These are phyloP conservation scores for Cryptosporidium tyzzeri DNA, from an alignment of 169 alveolate genomes.

Conservation along the genomic window DNA sequence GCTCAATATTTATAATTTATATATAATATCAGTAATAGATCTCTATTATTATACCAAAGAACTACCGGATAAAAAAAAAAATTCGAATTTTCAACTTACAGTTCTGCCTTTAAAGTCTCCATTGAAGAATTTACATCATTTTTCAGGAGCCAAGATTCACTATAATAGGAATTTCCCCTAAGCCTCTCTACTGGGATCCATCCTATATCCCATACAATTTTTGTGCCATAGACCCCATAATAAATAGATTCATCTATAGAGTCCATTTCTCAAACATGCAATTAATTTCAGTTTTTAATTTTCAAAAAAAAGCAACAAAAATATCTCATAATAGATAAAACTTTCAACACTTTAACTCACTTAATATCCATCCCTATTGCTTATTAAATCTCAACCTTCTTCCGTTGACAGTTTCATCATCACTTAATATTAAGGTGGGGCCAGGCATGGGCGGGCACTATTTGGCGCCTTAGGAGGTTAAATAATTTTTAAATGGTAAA, in stretches of 20 bases:
- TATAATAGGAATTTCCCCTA: constrained; percentile 51
- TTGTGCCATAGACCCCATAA: constrained; percentile 73
- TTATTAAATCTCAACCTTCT: neutral
- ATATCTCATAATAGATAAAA: too few relatives aligned
- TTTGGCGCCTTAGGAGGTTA: neutral
- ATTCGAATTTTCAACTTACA: neutral
- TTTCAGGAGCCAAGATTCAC: constrained; percentile 71
- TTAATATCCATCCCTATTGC: neutral
- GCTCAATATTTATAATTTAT: neutral
- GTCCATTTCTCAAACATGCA: constrained; percentile 6
- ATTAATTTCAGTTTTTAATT: neutral
- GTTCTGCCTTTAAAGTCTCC: constrained; percentile 23
- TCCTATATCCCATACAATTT: constrained; percentile 65
- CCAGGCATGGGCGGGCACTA: neutral
- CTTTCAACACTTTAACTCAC: too few relatives aligned
- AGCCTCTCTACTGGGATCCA: constrained; percentile 54
- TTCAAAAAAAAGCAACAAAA: neutral
- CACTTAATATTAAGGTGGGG: neutral
- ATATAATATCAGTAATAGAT: neutral
- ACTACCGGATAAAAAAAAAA: constrained; percentile 1
- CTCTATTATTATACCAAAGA: neutral
- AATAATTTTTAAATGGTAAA: neutral
- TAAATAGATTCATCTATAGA: constrained; percentile 53
- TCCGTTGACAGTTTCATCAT: neutral
- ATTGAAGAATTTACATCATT: constrained; percentile 59